Base-by-base conservation (phyloP, 2,329 filamentous ascomycete species). In the Fusarium solani-melongenae region DNA sequence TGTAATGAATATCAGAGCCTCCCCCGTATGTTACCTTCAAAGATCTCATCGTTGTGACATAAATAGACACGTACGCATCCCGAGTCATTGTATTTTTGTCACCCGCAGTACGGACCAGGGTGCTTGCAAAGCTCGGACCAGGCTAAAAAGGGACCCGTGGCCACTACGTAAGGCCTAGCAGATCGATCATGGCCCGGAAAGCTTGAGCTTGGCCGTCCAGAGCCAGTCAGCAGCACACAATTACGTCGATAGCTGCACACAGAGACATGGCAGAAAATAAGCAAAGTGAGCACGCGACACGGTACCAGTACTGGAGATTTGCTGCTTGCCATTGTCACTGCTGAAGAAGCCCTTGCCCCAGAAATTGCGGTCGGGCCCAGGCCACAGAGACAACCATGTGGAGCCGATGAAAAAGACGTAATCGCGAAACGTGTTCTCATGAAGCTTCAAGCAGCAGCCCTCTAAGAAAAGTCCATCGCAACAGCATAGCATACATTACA, bases 341-440 rank as follows among this genome's bases (percentile, higher is more conserved):
- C 53, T 46, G 49, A 22, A 62, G 49, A 53, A 33, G 46, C 46
- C 46, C 17, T 31, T 29, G 27, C 27, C 46, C 17, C 17, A 17
- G 27, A 53, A 53, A 31, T 31, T 17, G 27, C 17, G 31, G 17
- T 53, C 22, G 41, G 41, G 9, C 22, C 27, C 24, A 51, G 27
- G 46, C 46, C 46, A 56, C 57, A 64, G 7, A 46, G 60, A 46
- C 33, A 53, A 71, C 62, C 39, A 68, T 67, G 73, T 71, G 73
- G 70, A 55, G 58, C 51, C 66, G 66, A 56, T 12, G 27, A 41
- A 44, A 69, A 58, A 55, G 61, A 69, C 38, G 63, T 57, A 74
- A 61, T 74, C 64, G 55, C 66, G 62, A 78, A 77, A 78, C 73
- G 74, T 78, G 74, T 78, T 78, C 70, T 78, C 73, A 76, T 70